Base-by-base conservation (phyloP, 2,329 filamentous ascomycete genomes). In the Rutstroemia sp. region DNA sequence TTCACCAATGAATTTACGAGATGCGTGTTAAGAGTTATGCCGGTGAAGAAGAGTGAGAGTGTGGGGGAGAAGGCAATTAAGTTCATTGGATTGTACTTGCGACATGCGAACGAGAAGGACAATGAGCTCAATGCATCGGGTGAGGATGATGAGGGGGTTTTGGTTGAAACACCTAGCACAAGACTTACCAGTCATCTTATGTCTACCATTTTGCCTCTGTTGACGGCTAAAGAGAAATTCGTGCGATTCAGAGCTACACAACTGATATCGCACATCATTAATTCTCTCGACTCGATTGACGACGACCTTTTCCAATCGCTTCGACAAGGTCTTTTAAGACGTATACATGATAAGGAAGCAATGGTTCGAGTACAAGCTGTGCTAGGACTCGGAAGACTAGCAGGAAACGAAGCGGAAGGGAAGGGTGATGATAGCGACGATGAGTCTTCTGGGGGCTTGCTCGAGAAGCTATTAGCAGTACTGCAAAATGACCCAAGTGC, bases 401-500 rank as follows among this genome's bases (percentile, higher is more conserved):
- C 90, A 6, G 87, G 86, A 21, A 89, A 90, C 64, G 84, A 88
- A 63, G 81, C 86, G 4, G 87, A 88, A 55, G 87, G 83, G 10
- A 83, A 83, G 63, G 80, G 79, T 38, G 81, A 88, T 10, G 87
- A 90, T 47, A 84, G 85, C 57, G 83, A 87, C 56, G 84, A 86
- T 51, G 84, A 88, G 34, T 77, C 79, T 10, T 79, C 81, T 10
- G 83, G 81, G 8, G 87, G 88, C 8, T 77, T 96, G 41, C 75
- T 96, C 23, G 84, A 88, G 58, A 95, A 91, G 71, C 81, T 97
- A 4, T 76, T 96, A 9, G 88, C 95, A 64, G 86, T 95, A 30
- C 79, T 97, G 63, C 91, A 95, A 69, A 94, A 97, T 64, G 94
- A 99, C 65, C 88, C 92, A 0, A 95, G 90, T 64, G 91, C 92